phyloP scores from a whole-genome alignment of 768 basidiomycete genomes.

The Paxillus involutus region DNA sequence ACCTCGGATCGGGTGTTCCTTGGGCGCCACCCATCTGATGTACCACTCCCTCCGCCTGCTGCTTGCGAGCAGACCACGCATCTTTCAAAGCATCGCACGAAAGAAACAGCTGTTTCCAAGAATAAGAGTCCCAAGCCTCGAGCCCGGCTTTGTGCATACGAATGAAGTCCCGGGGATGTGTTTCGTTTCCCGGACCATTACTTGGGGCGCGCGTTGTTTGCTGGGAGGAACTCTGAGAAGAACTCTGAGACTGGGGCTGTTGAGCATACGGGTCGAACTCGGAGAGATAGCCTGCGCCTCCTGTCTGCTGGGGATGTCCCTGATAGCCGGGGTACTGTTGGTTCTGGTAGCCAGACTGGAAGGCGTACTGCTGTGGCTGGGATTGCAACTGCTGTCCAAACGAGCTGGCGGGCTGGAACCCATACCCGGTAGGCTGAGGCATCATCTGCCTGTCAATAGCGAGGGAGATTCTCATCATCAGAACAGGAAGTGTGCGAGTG shows the following conservation, averaged over 20 bases:
- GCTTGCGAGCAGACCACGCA: constrained; percentile 63
- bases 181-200: constrained; percentile 29
- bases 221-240: neutral
- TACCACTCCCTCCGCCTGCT: constrained; percentile 51
- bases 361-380: constrained; percentile 25
- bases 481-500: neutral
- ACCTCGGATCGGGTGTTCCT: constrained; percentile 28
- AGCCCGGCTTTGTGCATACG: constrained; percentile 64
- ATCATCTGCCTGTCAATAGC: constrained; percentile 23
- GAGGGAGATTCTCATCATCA: neutral
- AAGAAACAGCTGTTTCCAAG: constrained; percentile 70
- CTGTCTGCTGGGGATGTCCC: constrained; percentile 24
- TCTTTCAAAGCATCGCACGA: constrained; percentile 64
- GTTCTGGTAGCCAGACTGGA: constrained; percentile 19
- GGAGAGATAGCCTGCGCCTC: constrained; percentile 27
- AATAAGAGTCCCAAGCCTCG: constrained; percentile 66
- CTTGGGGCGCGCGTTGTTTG: neutral
- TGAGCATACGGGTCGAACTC: constrained; percentile 43
- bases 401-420: constrained; percentile 51
- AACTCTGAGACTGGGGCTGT: constrained; percentile 11
- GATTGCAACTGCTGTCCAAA: constrained; percentile 57
- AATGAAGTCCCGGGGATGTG: constrained; percentile 71
- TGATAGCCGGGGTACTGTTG: constrained; percentile 31
- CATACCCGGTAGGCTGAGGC: constrained; percentile 30
- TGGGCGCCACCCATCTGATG: constrained; percentile 44